Percentiles rank a stretch among this genome's conserved stretches.
Evolutionary conservation across 768 basidiomycete genomes (phyloP).

Genomic region (Termitomyces sp.): DNA sequence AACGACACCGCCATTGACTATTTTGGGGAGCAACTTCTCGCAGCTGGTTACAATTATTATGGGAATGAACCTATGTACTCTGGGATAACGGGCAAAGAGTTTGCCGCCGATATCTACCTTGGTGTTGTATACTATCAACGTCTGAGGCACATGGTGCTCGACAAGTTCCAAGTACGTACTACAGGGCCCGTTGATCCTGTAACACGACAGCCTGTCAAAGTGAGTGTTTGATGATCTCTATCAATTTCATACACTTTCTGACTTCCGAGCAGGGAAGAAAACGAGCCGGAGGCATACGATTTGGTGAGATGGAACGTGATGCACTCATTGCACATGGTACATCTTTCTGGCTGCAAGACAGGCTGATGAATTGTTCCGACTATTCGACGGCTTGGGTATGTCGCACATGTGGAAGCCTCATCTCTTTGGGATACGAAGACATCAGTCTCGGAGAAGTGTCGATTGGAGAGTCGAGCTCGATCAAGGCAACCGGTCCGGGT

Average conservation of each 20-base stretch:
- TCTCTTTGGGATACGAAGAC: constrained; percentile 95
- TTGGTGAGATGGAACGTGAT: constrained; percentile 99
- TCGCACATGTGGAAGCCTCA: constrained; percentile 90
- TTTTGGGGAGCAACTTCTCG: constrained; percentile 91
- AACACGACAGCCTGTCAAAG: constrained; percentile 97
- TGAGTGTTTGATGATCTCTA: constrained; percentile 24
- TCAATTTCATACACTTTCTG: not conserved
- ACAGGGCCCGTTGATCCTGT: constrained; percentile 96
- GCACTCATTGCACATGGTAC: constrained; percentile 98
- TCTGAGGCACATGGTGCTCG: constrained; percentile 97
- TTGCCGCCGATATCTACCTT: constrained; percentile 97
- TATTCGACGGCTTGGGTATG: constrained; percentile 99
- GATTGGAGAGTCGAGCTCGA: constrained; percentile 40
- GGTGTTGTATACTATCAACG: constrained; percentile 99
- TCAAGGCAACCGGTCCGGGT: constrained; percentile 63
- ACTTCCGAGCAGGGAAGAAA: constrained; percentile 72
- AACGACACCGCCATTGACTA: constrained; percentile 96
- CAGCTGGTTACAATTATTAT: constrained; percentile 97
- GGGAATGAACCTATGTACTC: constrained; percentile 99
- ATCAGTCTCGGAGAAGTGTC: constrained; percentile 63
- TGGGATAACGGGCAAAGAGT: constrained; percentile 97
- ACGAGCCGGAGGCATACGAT: constrained; percentile 97
- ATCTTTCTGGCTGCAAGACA: constrained; percentile 95
- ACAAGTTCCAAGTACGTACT: constrained; percentile 99
- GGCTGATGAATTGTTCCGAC: constrained; percentile 99